Base-by-base conservation (phyloP, 768 basidiomycete species). In the Psilocybe tampanensis region DNA sequence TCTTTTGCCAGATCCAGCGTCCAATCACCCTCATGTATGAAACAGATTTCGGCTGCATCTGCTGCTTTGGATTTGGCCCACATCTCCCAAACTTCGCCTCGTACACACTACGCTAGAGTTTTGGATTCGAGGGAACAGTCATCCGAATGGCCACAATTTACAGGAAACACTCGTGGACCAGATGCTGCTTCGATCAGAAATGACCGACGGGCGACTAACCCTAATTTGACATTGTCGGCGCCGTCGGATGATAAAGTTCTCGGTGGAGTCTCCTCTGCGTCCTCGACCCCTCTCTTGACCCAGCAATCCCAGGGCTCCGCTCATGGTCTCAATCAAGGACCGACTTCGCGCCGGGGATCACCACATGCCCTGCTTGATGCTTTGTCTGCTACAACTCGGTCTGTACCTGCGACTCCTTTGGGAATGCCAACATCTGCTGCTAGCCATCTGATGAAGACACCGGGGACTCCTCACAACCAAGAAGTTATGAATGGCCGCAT, bases 101-200 rank as follows among this genome's bases (percentile, higher is more conserved):
- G 86, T 26, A 74, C 81, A 47, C 84, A 83, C 47, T 85, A 85
- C 58, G 68, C 78, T 26, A 85, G 87, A 43, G 68, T 73, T 23
- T 73, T 82, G 59, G 86, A 89, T 32, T 71, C 77, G 45, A 78
- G 83, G 32, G 88, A 88, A 67, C 89, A 87, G 69, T 80, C 91
- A 8, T 94, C 94, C 1, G 95, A 97, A 70, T 98, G 95, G 95
- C 92, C 95, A 29, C 93, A 94, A 70, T 97, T 94, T 73, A 77
- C 84, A 44, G 83, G 82, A 23, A 79, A 80, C 45, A 68, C 80
- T 43, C 85, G 89, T 64, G 81, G 77, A 24, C 84, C 85, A 32
- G 91, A 92, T 34, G 77, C 78, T 12, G 63, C 84, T 29, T 67
- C 73, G 42, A 75, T 79, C 41, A 82, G 88, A 53, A 64, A 74